Conservation (phyloP, 768 basidiomycete genomes). For the Boletus speciosus region DNA sequence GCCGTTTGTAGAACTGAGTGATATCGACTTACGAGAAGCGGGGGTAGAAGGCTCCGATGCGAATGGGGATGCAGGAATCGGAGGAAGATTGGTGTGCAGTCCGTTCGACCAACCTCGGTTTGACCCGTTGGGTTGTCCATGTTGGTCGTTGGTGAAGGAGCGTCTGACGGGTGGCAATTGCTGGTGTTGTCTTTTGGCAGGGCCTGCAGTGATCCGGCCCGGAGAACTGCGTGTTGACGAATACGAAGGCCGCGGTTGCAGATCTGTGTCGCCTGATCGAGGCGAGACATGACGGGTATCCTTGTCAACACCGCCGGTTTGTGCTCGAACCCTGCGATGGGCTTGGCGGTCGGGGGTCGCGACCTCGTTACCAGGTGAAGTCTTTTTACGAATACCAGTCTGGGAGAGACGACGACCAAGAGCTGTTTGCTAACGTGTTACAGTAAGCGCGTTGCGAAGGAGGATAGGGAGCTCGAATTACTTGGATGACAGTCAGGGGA, state of each 20-base stretch:
- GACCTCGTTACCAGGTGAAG: slow-evolving; percentile 9
- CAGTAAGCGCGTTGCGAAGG: slow-evolving; percentile 3
- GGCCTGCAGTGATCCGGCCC: slow-evolving; percentile 27
- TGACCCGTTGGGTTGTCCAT: slow-evolving; percentile 24
- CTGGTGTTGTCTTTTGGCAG: slow-evolving; percentile 27
- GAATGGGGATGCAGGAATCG: slow-evolving; percentile 69
- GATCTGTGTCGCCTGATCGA: slow-evolving; percentile 26
- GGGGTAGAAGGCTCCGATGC: slow-evolving; percentile 58
- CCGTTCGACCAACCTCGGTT: slow-evolving; percentile 34
- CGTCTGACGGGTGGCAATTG: slow-evolving; percentile 28
- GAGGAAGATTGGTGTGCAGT: slow-evolving; percentile 43
- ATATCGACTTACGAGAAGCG: slow-evolving; percentile 47
- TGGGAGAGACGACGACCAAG: slow-evolving; percentile 68
- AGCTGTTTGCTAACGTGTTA: slow-evolving; percentile 56
- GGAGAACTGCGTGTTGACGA: slow-evolving; percentile 34
- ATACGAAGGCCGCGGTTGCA: slow-evolving; percentile 28
- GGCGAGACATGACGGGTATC: slow-evolving; percentile 31
- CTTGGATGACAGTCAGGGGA: slow-evolving; percentile 85
- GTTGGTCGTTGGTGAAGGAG: slow-evolving; percentile 32
- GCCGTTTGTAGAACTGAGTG: slow-evolving; percentile 33
- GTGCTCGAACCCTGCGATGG: slow-evolving; percentile 37
- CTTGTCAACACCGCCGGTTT: slow-evolving; percentile 32
- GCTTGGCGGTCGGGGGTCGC: slow-evolving; percentile 28
- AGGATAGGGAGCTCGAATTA: slow-evolving; percentile 27
- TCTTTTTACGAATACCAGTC: slow-evolving; percentile 36